These are phyloP conservation scores for Phylloporus sp. DNA, from an alignment of 1,284 basidiomycete species.

Conservation along the genomic window DNA sequence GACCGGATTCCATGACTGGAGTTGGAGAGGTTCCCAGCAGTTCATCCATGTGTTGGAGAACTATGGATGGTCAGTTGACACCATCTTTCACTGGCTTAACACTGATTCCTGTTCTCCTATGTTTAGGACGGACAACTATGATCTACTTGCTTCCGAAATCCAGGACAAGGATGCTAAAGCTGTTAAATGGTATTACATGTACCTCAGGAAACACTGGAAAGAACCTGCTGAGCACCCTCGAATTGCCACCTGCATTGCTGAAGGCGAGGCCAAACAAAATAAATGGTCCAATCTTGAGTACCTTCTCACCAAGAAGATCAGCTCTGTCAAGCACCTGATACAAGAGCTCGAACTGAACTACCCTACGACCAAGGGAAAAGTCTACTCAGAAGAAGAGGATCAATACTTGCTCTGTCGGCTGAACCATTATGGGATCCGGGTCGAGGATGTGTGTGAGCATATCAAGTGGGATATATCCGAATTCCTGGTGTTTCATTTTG, in stretches of 20 bases:
- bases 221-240: constrained; percentile 81
- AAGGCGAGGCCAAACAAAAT: constrained; percentile 85
- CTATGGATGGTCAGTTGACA: constrained; percentile 76
- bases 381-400: constrained; percentile 97
- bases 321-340: constrained; percentile 85
- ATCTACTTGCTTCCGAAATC: constrained; percentile 84
- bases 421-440: constrained; percentile 90
- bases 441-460: constrained; percentile 92
- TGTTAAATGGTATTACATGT: constrained; percentile 79
- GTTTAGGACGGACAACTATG: constrained; percentile 76
- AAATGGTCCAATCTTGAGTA: constrained; percentile 86
- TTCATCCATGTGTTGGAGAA: constrained; percentile 87
- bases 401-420: constrained; percentile 92
- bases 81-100: background rate
- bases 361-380: constrained; percentile 94
- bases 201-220: constrained; percentile 91
- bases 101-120: background rate
- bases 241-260: constrained; percentile 78
- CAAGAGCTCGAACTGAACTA: constrained; percentile 95
- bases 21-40: constrained; percentile 90
- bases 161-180: constrained; percentile 86
- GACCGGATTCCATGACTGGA: constrained; percentile 90
- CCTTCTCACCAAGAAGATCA: constrained; percentile 80
- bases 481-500: constrained; percentile 96
- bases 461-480: constrained; percentile 97